Base-by-base conservation (phyloP, 805 yeast genomes). In the Kazachstania africana region DNA sequence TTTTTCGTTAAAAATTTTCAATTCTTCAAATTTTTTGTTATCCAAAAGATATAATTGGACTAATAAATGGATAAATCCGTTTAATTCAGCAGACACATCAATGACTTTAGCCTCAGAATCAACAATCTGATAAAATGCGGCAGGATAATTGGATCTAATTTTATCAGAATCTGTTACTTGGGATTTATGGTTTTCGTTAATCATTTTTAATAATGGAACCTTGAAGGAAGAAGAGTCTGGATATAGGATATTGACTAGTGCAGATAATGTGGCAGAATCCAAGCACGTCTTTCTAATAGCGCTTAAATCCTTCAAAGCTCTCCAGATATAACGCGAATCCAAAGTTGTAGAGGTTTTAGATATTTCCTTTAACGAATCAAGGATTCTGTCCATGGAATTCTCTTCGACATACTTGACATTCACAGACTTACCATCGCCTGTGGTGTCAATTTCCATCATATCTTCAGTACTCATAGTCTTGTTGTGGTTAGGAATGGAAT, bases 241-340 rank as follows among this genome's bases (percentile, higher is more conserved):
- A 48, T 78, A 83, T n/a, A 66, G 34, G 12, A 53, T 56, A 31
- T 62, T 62, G 28, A 85, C 62, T 23, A 80, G 59, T n/a, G 62
- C 51, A 6, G 71, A 57, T 36, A 91, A 62, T 8, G 72, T 65
- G 10, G 63, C 67, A 9, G 65, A 64, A 33, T 66, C 68, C 39
- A 87, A 59, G 28, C 18, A 18, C 24, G 69, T 64, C 35, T 76
- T 69, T 59, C 96, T 74, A 39, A 88, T 63, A 2, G 74, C 63
- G 6, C 87, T 81, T 45, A 87, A 64, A 39, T 83, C 93, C 40
- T 95, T 76, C 41, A 91, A 70, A 15, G 83, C 87, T 50, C 80
- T 81, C 56, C 88, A 70, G 28, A 91, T 73, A 58, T 79, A 82
- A 42, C 96, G 72, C 43, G 94, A 82, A 57, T 91, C 98, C 53